Evolutionary conservation across 352 stramenopile species (phyloP).

Genomic region (Phytophthora podocarpi): DNA sequence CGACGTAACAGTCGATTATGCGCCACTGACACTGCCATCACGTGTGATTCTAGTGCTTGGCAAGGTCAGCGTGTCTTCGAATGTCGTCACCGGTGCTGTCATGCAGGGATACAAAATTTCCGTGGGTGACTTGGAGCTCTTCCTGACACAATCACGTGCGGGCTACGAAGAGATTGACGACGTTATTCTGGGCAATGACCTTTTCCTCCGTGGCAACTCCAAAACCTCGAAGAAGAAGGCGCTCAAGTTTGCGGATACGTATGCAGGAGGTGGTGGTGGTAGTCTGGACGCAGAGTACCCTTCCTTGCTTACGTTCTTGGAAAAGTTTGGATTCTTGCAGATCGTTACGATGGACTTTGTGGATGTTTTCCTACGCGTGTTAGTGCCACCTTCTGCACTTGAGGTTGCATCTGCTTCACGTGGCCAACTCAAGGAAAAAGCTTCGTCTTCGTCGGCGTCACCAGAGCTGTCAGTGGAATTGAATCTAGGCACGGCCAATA

Average conservation of each 20-base stretch:
- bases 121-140: constrained; percentile 72
- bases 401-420: constrained; percentile 17
- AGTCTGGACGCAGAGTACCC: constrained; percentile 52
- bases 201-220: constrained; percentile 40
- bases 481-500: constrained; percentile 83
- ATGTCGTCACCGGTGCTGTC: constrained; percentile 83
- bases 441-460: constrained; percentile 38
- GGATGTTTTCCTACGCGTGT: constrained; percentile 79
- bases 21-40: constrained; percentile 61
- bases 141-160: constrained; percentile 62
- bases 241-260: constrained; percentile 48
- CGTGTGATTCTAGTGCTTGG: constrained; percentile 80
- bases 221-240: constrained; percentile 43
- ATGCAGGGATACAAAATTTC: constrained; percentile 90
- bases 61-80: constrained; percentile 79
- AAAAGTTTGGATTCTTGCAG: constrained; percentile 84
- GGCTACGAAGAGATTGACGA: constrained; percentile 78
- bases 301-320: constrained; percentile 79
- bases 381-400: constrained; percentile 48
- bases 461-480: constrained; percentile 84
- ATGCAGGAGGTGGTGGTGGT: constrained; percentile 9
- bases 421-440: constrained; percentile 39
- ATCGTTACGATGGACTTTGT: constrained; percentile 87
- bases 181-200: constrained; percentile 64
- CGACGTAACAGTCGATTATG: constrained; percentile 82